Base-by-base conservation (phyloP, 768 basidiomycete genomes). In the Mycena vitilis region DNA sequence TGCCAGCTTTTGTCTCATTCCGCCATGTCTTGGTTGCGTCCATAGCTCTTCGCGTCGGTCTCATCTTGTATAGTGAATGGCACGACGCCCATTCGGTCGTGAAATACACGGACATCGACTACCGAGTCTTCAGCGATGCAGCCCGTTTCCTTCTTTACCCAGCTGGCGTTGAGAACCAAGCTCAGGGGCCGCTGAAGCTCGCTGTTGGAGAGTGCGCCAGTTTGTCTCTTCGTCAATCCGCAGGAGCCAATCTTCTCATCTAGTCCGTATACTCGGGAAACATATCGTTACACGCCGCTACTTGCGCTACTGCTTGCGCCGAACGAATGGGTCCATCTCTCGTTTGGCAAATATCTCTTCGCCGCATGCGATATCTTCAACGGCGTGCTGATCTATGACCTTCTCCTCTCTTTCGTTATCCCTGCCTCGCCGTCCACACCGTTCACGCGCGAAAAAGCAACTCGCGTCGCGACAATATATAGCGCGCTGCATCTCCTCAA, bases 51-150 rank as follows among this genome's bases (percentile, higher is more conserved):
- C 89, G 95, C 66, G 76, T 93, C 38, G 83, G 76, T 7, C 87
- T 97, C 51, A 91, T 97, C 65, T 76, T 91, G 5, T 97, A 96
- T 77, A 95, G 94, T 75, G 93, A 94, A 81, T 95, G 93, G 89
- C 95, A 96, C 66, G 95, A 98, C 73, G 87, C 87, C 18, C 89
- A 82, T 72, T 94, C 93, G 1, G 78, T 88, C 37, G 90, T 98
- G 25, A 96, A 96, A 79, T 99, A 99, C 77, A 99, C 98, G n/a
- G 98, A 99, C 79, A 86, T 99, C 71, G 98, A 99, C 80, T 99
- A 98, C 79, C 87, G 89, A 44, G 97, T 99, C 73, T 98, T 98
- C 83, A 93, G 88, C 53, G 97, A 99, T 78, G 98, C 98, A 5
- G 90, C 95, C 1, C 82, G 80, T 48, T 95, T 94, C 75, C 75